These are phyloP conservation scores for Ajuga chamaepitys DNA, from an alignment of 257 asterid species.

Conservation along the genomic window DNA sequence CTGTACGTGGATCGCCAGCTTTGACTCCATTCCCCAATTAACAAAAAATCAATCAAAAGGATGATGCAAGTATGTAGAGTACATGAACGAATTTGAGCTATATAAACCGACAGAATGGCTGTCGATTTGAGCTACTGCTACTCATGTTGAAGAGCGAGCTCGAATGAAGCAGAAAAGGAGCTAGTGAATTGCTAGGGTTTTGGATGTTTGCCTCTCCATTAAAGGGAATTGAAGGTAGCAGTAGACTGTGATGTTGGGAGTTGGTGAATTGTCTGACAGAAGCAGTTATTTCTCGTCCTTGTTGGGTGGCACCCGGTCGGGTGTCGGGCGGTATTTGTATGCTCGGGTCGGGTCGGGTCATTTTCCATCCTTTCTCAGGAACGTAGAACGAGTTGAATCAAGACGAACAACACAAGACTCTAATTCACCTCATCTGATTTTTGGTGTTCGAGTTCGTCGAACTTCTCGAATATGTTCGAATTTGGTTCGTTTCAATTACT, in stretches of 20 bases:
- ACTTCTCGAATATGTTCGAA: too few species aligned
- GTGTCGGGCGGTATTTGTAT: background rate
- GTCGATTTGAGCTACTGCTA: slow-evolving; percentile 10
- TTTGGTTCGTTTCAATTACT: too few species aligned
- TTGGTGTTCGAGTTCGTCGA: too few species aligned
- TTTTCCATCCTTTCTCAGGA: too few species aligned
- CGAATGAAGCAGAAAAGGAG: background rate
- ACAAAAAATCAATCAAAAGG: background rate
- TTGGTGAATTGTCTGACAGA: slow-evolving; percentile 28
- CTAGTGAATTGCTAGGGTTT: slow-evolving; percentile 3
- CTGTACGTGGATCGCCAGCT: slow-evolving; percentile 9
- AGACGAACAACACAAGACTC: too few species aligned
- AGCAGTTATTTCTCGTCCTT: slow-evolving; percentile 21
- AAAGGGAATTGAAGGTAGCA: slow-evolving; percentile 15
- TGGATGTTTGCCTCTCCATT: slow-evolving; percentile 1
- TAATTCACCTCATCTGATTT: too few species aligned
- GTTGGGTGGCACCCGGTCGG: background rate
- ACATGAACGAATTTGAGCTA: background rate
- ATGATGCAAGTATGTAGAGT: background rate
- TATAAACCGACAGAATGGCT: background rate
- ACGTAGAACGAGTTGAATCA: too few species aligned
- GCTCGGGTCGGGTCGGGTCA: background rate
- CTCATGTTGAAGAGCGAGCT: slow-evolving; percentile 9
- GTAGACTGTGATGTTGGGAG: slow-evolving; percentile 13
- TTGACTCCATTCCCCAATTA: slow-evolving; percentile 18